Percentiles rank a stretch among this genome's conserved stretches.
Evolutionary conservation across 164 flowering plant species (phyloP).

Genomic region (Magnolia sinica): DNA sequence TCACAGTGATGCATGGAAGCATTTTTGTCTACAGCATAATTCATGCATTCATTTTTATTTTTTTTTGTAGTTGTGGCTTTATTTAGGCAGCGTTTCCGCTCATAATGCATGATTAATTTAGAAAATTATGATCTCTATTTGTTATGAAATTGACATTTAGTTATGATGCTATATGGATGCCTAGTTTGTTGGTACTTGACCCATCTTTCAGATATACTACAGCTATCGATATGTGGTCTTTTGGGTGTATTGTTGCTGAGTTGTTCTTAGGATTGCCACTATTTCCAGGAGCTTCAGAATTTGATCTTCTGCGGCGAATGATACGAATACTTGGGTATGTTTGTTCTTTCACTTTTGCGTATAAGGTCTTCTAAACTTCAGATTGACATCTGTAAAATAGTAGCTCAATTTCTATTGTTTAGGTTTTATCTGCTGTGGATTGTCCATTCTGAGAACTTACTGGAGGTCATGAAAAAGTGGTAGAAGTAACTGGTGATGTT

Average conservation of each 20-base stretch:
- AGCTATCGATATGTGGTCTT: constrained; percentile 99
- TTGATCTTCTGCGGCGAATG: constrained; percentile 93
- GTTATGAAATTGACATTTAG: not conserved
- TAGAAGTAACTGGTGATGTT: too few relatives aligned
- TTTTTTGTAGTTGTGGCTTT: too few relatives aligned
- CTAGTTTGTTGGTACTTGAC: constrained; percentile 32
- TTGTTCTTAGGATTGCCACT: constrained; percentile 90
- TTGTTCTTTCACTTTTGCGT: not conserved
- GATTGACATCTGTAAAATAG: not conserved
- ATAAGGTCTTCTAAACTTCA: not conserved
- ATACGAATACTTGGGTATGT: constrained; percentile 78
- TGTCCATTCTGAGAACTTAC: too few relatives aligned
- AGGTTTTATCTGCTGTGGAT: too few relatives aligned
- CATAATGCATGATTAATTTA: too few relatives aligned
- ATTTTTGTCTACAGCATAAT: too few relatives aligned
- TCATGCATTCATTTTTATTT: too few relatives aligned
- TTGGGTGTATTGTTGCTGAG: constrained; percentile 98
- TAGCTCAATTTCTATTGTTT: not conserved
- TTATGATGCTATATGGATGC: constrained; percentile 8
- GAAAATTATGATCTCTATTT: not conserved
- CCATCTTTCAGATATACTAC: constrained; percentile 67
- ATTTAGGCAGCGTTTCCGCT: too few relatives aligned
- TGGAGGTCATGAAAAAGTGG: too few relatives aligned
- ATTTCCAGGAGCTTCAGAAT: constrained; percentile 97
- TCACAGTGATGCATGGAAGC: too few relatives aligned